These are phyloP conservation scores for Talaromyces verruculosus DNA, from an alignment of 2,329 filamentous ascomycete species.

Conservation along the genomic window DNA sequence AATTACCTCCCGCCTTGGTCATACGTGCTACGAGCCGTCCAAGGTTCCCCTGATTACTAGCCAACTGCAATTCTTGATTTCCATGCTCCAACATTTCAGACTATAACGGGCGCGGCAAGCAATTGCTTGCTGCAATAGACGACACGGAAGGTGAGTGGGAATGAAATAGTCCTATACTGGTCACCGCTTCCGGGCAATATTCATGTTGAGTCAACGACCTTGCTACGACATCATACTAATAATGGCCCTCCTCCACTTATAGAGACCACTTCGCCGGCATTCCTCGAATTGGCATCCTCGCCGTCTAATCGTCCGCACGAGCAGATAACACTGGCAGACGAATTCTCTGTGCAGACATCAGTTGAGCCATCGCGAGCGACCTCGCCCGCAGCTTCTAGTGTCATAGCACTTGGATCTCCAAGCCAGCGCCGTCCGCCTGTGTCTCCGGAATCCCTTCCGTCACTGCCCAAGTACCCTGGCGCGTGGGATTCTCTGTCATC, in stretches of 20 bases:
- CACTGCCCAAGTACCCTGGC: conserved; percentile 34
- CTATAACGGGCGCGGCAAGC: conserved; percentile 48
- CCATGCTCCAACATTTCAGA: conserved; percentile 49
- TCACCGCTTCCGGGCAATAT: not conserved
- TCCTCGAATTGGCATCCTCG: conserved; percentile 36
- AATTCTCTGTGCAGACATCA: conserved; percentile 32
- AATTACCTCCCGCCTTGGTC: conserved; percentile 28
- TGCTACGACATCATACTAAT: conserved; percentile 15
- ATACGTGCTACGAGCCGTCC: conserved; percentile 22
- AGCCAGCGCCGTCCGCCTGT: conserved; percentile 29
- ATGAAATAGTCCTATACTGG: not conserved
- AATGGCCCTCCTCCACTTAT: conserved; percentile 22
- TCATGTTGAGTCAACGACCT: not conserved
- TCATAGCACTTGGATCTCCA: conserved; percentile 37
- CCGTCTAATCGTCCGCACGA: conserved; percentile 35
- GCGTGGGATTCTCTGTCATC: conserved; percentile 40
- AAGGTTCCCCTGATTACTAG: conserved; percentile 29
- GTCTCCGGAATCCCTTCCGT: conserved; percentile 34
- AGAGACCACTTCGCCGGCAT: conserved; percentile 41
- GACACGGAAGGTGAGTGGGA: conserved; percentile 45
- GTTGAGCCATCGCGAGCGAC: conserved; percentile 35
- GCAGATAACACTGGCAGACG: conserved; percentile 31
- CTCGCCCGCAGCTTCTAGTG: conserved; percentile 40
- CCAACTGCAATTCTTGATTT: conserved; percentile 31
- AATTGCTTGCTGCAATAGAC: conserved; percentile 50